A percentile compares a stretch with the other conserved stretches of the same genome.
Conservation (phyloP, 2,329 filamentous ascomycete species). For the Aspergillus sp. region DNA sequence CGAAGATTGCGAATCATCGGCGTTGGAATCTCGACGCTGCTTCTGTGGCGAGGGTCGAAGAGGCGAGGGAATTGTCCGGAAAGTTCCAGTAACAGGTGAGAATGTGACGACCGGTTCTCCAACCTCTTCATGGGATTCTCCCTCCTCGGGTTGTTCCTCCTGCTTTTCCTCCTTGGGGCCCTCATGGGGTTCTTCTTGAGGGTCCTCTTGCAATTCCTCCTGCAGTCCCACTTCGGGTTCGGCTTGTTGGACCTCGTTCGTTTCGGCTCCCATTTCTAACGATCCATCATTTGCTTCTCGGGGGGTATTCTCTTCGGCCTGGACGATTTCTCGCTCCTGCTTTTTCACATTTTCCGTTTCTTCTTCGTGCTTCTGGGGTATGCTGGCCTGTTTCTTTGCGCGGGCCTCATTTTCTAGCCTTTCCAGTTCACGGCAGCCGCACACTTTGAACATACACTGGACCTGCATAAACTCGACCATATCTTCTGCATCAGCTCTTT, state of each 20-base stretch:
- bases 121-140: slow-evolving; percentile 12
- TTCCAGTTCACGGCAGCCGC: slow-evolving; percentile 49
- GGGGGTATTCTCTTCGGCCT: not conserved
- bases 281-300: not conserved
- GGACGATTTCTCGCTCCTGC: not conserved
- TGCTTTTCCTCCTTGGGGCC: not conserved
- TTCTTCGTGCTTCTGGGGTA: slow-evolving; percentile 27
- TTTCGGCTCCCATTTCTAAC: not conserved
- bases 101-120: slow-evolving; percentile 43
- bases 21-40: slow-evolving; percentile 21
- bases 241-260: not conserved
- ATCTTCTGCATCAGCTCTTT: slow-evolving; percentile 55
- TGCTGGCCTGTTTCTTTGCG: slow-evolving; percentile 30
- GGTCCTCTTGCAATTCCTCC: slow-evolving; percentile 11
- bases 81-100: slow-evolving; percentile 46
- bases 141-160: not conserved
- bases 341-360: not conserved
- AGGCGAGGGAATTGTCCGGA: slow-evolving; percentile 41
- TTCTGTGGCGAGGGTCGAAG: slow-evolving; percentile 27
- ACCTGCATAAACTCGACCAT: slow-evolving; percentile 54
- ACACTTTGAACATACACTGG: slow-evolving; percentile 51
- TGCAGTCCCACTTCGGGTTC: not conserved
- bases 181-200: not conserved
- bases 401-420: slow-evolving; percentile 40
- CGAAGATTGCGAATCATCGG: slow-evolving; percentile 15